These are phyloP conservation scores for Russula emetica DNA, from an alignment of 768 basidiomycete species.

Conservation along the genomic window DNA sequence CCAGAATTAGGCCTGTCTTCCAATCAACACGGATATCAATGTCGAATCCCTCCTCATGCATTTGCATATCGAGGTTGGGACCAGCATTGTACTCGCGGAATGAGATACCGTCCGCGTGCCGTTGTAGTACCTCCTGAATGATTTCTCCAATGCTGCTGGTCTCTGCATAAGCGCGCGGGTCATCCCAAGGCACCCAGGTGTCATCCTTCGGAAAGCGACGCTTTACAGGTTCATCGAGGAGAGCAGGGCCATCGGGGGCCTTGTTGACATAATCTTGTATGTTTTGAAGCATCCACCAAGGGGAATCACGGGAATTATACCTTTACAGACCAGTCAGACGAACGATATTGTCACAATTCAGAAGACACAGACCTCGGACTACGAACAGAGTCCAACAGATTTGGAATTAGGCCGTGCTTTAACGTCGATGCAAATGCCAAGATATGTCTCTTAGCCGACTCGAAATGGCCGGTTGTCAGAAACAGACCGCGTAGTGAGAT, in stretches of 20 bases:
- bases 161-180: conserved; percentile 74
- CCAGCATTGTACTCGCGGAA: conserved; percentile 98
- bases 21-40: conserved; percentile 95
- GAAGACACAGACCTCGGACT: conserved; percentile 60
- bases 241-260: conserved; percentile 77
- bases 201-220: conserved; percentile 96
- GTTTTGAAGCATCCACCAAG: conserved; percentile 99
- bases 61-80: conserved; percentile 94
- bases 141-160: conserved; percentile 87
- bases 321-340: conserved; percentile 35
- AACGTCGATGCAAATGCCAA: conserved; percentile 88
- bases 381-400: conserved; percentile 84
- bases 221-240: conserved; percentile 77
- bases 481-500: conserved; percentile 92
- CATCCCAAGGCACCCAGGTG: conserved; percentile 90
- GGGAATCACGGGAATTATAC: conserved; percentile 95
- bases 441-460: conserved; percentile 84
- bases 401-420: conserved; percentile 96
- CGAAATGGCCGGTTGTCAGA: conserved; percentile 86
- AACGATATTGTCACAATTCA: not conserved
- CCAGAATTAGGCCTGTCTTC: conserved; percentile 84
- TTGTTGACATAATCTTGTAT: conserved; percentile 89
- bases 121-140: conserved; percentile 92
- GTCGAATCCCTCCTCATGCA: conserved; percentile 89
- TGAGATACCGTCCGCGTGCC: conserved; percentile 86